Base-by-base conservation (phyloP, 805 yeast species). In the Groenewaldozyma tartarivorans region DNA sequence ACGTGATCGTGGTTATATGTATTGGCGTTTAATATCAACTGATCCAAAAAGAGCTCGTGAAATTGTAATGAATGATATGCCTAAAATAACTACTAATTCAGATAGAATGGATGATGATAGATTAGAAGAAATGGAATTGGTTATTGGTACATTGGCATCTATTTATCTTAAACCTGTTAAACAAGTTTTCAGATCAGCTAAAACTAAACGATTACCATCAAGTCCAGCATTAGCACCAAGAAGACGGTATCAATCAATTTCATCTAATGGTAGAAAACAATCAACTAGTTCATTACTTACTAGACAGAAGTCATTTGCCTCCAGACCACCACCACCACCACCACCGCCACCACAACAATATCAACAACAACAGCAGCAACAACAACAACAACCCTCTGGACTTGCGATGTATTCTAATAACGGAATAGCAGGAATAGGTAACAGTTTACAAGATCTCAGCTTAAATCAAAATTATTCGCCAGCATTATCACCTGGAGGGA, bases 131-230 rank as follows among this genome's bases (percentile, higher is more conserved):
- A 63, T 88, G 40, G 94, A 84, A 51, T 64, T 87, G 47, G 79
- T 77, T 49, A 77, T 88, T 26, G 96, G 96, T 1, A 67, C 87
- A 0, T 62, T 90, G 40, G 88, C 94, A 0, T 79, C 94, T 0
- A 75, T 88, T 11, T 90, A 87, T 54, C 63, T 88, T 51, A 82
- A 86, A 50, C 94, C 95, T 0, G 80, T 84, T 5, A 71, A 72
- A n/a, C 82, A 75, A 51, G 86, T 87, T 2, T 87, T 87, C 66
- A 66, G 94, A 33, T 57, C 72, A 26, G 69, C 82, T 2, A 79
- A 72, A 46, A 60, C 70, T 1, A 78, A 67, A 46, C 48, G 49
- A 17, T 59, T 84, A 30, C 66, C 74, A 0, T 48, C 55, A 5
- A 76, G 82, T 33, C 72, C 75, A 0, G 77, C 74, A 0, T 55